A percentile compares a stretch with the other conserved stretches of the same genome.
Evolutionary conservation across 805 yeast genomes (phyloP).

Genomic region (Barnettozyma siamensis): DNA sequence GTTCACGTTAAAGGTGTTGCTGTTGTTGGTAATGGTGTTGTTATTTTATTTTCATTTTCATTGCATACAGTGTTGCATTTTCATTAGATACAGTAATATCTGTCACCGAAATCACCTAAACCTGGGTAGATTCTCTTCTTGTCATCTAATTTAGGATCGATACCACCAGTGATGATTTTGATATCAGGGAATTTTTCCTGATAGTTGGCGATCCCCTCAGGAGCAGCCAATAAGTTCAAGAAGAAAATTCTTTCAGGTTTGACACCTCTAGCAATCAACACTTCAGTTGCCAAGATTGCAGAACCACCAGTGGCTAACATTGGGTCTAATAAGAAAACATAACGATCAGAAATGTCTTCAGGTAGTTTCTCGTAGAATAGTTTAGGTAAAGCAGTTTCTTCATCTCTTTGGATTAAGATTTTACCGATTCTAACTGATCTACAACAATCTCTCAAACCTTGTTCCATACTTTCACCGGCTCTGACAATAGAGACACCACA

Average conservation of each 20-base stretch:
- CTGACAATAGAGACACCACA: constrained; percentile 98
- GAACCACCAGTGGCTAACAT: constrained; percentile 99
- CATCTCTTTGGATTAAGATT: constrained; percentile 95
- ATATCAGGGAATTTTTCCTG: constrained; percentile 75
- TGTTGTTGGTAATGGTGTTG: no score
- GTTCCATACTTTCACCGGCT: constrained; percentile 99
- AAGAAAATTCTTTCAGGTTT: constrained; percentile 82
- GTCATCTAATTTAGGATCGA: constrained; percentile 83
- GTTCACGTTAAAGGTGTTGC: no score
- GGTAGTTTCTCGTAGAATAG: constrained; percentile 92
- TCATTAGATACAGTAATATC: constrained; percentile 81
- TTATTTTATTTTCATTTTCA: no score
- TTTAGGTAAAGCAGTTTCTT: constrained; percentile 92
- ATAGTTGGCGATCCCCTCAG: constrained; percentile 85
- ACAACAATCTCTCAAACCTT: constrained; percentile 95
- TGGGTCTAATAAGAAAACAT: constrained; percentile 89
- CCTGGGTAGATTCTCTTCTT: constrained; percentile 88
- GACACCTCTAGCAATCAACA: constrained; percentile 80
- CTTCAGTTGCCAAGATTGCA: constrained; percentile 95
- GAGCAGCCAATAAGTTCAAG: constrained; percentile 86
- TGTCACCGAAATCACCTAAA: constrained; percentile 95
- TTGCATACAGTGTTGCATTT: no score
- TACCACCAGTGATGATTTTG: constrained; percentile 87
- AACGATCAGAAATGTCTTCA: constrained; percentile 81
- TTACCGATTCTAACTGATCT: constrained; percentile 95